These are phyloP conservation scores for Chernovozyma sophiae-reginae DNA, from an alignment of 1,139 yeast genomes.

Conservation along the genomic window DNA sequence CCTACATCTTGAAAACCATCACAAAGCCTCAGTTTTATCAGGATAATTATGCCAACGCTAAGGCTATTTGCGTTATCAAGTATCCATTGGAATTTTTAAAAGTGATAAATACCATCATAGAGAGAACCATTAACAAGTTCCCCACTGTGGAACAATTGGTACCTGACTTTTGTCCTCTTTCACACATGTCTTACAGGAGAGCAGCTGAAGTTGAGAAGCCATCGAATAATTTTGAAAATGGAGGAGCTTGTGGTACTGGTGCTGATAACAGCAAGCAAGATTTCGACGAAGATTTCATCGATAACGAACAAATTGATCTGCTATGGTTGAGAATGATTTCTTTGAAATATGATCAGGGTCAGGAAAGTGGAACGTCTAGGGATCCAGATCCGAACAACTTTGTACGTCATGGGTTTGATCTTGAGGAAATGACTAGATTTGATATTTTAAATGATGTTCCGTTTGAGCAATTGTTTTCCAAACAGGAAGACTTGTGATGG, in stretches of 20 bases:
- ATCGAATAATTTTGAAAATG: neutral
- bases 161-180: slow-evolving; percentile 3
- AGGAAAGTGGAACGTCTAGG: neutral
- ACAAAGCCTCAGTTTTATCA: slow-evolving; percentile 30
- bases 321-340: slow-evolving; percentile 37
- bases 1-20: slow-evolving; percentile 24
- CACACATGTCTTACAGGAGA: neutral
- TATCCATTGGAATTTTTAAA: slow-evolving; percentile 22
- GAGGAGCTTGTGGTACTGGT: no score
- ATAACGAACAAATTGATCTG: slow-evolving; percentile 34
- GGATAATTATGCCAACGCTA: slow-evolving; percentile 13
- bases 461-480: slow-evolving; percentile 14
- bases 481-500: neutral
- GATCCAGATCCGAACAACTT: neutral
- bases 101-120: slow-evolving; percentile 27
- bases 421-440: slow-evolving; percentile 15
- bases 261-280: slow-evolving; percentile 4
- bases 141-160: slow-evolving; percentile 10
- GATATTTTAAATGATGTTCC: slow-evolving; percentile 26
- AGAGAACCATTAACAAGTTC: slow-evolving; percentile 18
- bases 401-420: slow-evolving; percentile 11
- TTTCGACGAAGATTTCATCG: slow-evolving; percentile 23
- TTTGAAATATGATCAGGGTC: slow-evolving; percentile 23
- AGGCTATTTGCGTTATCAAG: slow-evolving; percentile 9
- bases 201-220: neutral